Conservation (phyloP, 495 filamentous ascomycete species). For the Neurospora discreta region DNA sequence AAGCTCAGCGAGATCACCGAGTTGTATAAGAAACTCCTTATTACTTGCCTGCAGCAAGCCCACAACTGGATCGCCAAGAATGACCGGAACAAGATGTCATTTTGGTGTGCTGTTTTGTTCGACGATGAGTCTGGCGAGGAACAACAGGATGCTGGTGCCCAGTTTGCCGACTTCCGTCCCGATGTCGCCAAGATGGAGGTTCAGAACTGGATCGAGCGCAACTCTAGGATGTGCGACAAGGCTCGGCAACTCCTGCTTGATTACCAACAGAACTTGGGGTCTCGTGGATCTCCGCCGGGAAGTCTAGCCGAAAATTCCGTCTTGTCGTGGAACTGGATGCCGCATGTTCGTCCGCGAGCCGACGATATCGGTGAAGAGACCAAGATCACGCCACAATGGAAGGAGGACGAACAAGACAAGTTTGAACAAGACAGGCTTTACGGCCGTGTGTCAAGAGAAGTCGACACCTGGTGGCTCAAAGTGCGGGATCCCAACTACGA, state of each 20-base stretch:
- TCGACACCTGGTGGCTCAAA: conserved; percentile 46
- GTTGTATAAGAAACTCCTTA: conserved; percentile 71
- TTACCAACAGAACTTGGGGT: conserved; percentile 22
- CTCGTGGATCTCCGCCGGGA: conserved; percentile 20
- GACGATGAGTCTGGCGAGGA: conserved; percentile 40
- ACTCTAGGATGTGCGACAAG: conserved; percentile 35
- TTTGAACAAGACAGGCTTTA: conserved; percentile 40
- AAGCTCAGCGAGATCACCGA: conserved; percentile 45
- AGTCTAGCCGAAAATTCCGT: conserved; percentile 24
- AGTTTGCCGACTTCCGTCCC: conserved; percentile 31
- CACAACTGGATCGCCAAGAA: conserved; percentile 91
- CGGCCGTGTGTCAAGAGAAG: conserved; percentile 44
- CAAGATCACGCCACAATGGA: conserved; percentile 29
- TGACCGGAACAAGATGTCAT: conserved; percentile 78
- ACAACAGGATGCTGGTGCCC: conserved; percentile 32
- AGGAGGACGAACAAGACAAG: conserved; percentile 34
- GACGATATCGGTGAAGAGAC: conserved; percentile 21
- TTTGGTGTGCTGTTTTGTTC: conserved; percentile 77
- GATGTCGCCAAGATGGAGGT: conserved; percentile 33
- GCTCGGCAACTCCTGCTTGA: conserved; percentile 29
- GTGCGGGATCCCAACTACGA: conserved; percentile 43
- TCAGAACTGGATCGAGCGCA: conserved; percentile 41
- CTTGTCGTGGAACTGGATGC: conserved; percentile 33
- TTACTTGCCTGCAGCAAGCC: conserved; percentile 79
- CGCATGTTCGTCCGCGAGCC: conserved; percentile 18